These are phyloP conservation scores for Lepiota venenata DNA, from an alignment of 768 basidiomycete genomes.

Conservation along the genomic window DNA sequence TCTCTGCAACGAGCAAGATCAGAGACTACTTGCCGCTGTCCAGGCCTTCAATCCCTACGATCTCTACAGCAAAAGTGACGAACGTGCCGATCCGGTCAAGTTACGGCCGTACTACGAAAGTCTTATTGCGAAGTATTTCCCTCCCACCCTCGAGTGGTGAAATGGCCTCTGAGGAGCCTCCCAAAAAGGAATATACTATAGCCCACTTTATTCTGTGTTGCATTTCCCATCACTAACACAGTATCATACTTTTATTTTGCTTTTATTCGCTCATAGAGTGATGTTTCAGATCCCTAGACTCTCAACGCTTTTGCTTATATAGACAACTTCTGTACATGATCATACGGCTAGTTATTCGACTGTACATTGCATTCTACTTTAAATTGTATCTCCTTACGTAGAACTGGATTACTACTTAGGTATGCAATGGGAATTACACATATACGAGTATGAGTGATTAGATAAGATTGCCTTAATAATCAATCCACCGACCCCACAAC, in stretches of 20 bases:
- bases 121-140: constrained; percentile 86
- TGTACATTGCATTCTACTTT: too few relatives aligned
- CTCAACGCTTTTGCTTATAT: not conserved
- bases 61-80: constrained; percentile 87
- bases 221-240: not conserved
- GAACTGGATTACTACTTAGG: too few relatives aligned
- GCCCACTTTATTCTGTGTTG: not conserved
- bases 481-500: too few relatives aligned
- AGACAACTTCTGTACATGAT: not conserved
- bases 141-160: constrained; percentile 77
- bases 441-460: too few relatives aligned
- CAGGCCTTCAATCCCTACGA: constrained; percentile 93
- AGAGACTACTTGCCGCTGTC: constrained; percentile 64
- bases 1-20: constrained; percentile 72
- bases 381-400: too few relatives aligned
- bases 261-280: constrained; percentile 8
- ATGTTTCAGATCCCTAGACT: not conserved
- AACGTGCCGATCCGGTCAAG: constrained; percentile 53
- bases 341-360: too few relatives aligned
- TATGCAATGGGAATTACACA: too few relatives aligned
- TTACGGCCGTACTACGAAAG: constrained; percentile 81
- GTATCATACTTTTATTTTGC: too few relatives aligned
- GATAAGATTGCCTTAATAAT: too few relatives aligned
- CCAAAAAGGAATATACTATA: not conserved
- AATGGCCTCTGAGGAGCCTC: not conserved